Evolutionary conservation across 2,329 filamentous ascomycete genomes (phyloP).

Genomic region (Xylariales sp.): DNA sequence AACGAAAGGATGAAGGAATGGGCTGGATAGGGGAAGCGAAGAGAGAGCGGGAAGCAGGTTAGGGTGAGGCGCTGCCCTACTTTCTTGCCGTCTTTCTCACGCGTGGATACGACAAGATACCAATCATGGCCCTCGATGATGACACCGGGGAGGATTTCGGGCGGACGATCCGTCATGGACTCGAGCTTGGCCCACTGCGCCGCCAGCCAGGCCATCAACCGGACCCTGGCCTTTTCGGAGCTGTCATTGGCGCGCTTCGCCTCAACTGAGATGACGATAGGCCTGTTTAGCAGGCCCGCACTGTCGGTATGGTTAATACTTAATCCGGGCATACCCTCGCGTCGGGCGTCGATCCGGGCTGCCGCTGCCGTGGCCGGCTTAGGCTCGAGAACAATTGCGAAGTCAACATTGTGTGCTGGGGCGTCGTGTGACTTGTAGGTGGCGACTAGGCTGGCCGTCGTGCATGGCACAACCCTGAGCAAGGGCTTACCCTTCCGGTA

Average conservation of each 20-base stretch:
- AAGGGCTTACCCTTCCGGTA: not conserved
- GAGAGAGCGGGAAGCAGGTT: no score
- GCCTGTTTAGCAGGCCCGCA: not conserved
- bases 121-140: constrained; percentile 9
- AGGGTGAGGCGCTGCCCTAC: not conserved
- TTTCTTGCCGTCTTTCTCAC: constrained; percentile 3
- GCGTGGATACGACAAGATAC: constrained; percentile 10
- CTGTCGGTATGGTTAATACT: constrained; percentile 12
- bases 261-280: constrained; percentile 10
- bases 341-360: not conserved
- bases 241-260: constrained; percentile 12
- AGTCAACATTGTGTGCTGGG: constrained; percentile 6
- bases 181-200: constrained; percentile 2
- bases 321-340: not conserved
- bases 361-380: not conserved
- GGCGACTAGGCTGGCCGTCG: constrained; percentile 3
- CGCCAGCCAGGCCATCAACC: constrained; percentile 15
- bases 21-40: no score
- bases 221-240: constrained; percentile 14
- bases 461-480: constrained; percentile 10
- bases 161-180: constrained; percentile 3
- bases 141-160: constrained; percentile 3
- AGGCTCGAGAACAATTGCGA: constrained; percentile 2
- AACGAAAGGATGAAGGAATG: no score
- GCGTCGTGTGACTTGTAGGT: not conserved